Evolutionary conservation across 2,329 filamentous ascomycete species (phyloP).

Genomic region (Sporothrix brasiliensis): DNA sequence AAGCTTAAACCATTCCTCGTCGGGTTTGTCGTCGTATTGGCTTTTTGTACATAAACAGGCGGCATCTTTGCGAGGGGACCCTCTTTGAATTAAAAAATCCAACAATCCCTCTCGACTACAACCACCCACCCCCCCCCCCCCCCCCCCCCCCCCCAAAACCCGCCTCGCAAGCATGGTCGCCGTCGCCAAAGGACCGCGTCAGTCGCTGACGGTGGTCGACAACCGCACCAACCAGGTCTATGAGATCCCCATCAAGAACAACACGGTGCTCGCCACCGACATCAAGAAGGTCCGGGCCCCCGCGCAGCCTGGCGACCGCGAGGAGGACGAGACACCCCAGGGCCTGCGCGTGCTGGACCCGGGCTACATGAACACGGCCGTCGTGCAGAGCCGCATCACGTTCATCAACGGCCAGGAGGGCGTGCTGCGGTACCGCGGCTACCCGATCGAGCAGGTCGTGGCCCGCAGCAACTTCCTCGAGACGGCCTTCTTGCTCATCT

Average conservation of each 20-base stretch:
- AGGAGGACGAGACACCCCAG: constrained; percentile 53
- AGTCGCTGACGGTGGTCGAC: constrained; percentile 49
- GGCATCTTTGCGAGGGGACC: too few relatives aligned
- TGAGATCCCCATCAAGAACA: constrained; percentile 54
- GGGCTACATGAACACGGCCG: constrained; percentile 58
- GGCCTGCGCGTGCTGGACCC: constrained; percentile 56
- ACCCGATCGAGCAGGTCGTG: constrained; percentile 56
- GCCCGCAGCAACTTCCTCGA: constrained; percentile 55
- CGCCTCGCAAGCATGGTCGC: background rate
- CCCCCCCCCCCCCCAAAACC: background rate
- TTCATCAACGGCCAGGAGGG: constrained; percentile 58
- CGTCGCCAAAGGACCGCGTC: background rate
- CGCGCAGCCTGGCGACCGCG: constrained; percentile 42
- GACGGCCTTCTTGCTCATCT: constrained; percentile 55
- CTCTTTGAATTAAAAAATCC: background rate
- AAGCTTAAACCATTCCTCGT: too few relatives aligned
- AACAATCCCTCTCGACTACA: background rate
- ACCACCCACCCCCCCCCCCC: too few relatives aligned
- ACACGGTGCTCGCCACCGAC: constrained; percentile 54
- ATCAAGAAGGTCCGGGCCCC: constrained; percentile 54
- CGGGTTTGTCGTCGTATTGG: too few relatives aligned
- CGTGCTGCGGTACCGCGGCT: constrained; percentile 56
- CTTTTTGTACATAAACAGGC: too few relatives aligned
- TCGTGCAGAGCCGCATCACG: constrained; percentile 54
- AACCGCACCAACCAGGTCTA: constrained; percentile 55